A percentile compares a stretch with the other conserved stretches of the same genome.
Conservation (phyloP, 2,329 filamentous ascomycete species). For the Aspergillus sp. region DNA sequence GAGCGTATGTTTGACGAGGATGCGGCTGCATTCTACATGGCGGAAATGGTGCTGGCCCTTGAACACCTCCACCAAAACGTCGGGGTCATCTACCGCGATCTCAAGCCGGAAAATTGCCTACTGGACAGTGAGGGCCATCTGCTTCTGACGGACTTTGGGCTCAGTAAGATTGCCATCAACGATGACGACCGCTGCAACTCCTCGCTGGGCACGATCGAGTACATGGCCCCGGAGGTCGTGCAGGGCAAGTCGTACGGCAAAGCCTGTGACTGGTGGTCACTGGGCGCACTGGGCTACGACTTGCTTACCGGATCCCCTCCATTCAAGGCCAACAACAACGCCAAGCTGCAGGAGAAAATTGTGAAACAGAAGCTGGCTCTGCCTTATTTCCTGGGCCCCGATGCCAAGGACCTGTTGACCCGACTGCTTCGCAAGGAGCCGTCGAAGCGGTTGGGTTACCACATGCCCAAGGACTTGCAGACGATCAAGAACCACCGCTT, state of each 20-base stretch:
- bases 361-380: constrained; percentile 85
- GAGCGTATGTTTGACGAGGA: constrained; percentile 95
- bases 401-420: constrained; percentile 91
- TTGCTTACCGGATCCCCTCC: constrained; percentile 90
- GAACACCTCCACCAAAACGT: constrained; percentile 90
- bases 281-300: constrained; percentile 89
- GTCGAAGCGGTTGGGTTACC: constrained; percentile 80
- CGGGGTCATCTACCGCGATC: constrained; percentile 92
- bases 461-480: constrained; percentile 84
- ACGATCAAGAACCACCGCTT: constrained; percentile 91
- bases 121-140: constrained; percentile 89
- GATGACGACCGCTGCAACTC: constrained; percentile 74
- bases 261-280: constrained; percentile 97
- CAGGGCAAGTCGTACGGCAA: constrained; percentile 86
- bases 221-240: constrained; percentile 98
- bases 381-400: constrained; percentile 86
- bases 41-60: constrained; percentile 91
- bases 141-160: constrained; percentile 91
- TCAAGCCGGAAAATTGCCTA: constrained; percentile 97
- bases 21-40: constrained; percentile 95
- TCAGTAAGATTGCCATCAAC: constrained; percentile 89
- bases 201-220: constrained; percentile 91
- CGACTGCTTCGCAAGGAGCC: constrained; percentile 91
- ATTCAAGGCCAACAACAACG: constrained; percentile 85
- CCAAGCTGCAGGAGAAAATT: constrained; percentile 95